These are phyloP conservation scores for Dunaliella sp. DNA, from an alignment of 139 green algal species.

Conservation along the genomic window DNA sequence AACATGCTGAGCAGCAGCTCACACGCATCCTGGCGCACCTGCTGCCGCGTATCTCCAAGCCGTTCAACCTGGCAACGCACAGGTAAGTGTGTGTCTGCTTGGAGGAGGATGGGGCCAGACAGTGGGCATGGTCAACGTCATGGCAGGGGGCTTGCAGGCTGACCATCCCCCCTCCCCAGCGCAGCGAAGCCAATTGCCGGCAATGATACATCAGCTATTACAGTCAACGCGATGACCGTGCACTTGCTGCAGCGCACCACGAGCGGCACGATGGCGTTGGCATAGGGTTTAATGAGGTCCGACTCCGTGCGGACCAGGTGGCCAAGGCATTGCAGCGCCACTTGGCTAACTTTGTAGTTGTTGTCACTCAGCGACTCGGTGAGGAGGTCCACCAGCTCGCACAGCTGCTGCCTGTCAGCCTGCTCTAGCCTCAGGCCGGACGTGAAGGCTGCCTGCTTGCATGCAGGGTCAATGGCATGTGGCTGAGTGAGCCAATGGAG, in stretches of 20 bases:
- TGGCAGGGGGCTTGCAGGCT: too few species aligned
- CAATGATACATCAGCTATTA: too few species aligned
- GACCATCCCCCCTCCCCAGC: too few species aligned
- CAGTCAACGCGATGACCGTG: too few species aligned
- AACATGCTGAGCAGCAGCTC: constrained; percentile 44
- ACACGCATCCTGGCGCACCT: constrained; percentile 46
- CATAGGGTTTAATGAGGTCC: constrained; percentile 15
- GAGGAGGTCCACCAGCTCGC: constrained; percentile 35
- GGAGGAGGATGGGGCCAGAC: neutral
- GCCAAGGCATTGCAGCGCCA: constrained; percentile 34
- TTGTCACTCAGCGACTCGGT: constrained; percentile 34
- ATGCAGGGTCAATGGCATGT: too few species aligned
- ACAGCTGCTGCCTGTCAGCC: constrained; percentile 20
- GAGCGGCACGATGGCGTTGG: constrained; percentile 23
- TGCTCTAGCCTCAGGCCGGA: neutral
- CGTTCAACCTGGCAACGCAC: constrained; percentile 41
- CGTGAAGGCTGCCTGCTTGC: neutral
- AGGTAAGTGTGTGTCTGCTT: neutral
- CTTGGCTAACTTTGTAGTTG: constrained; percentile 47
- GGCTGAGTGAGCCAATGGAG: too few species aligned
- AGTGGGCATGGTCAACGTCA: neutral
- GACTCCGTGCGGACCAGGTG: constrained; percentile 8
- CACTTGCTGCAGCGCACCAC: constrained; percentile 42
- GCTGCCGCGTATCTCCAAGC: constrained; percentile 44
- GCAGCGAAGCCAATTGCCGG: too few species aligned